Evolutionary conservation across 148 eudicot genomes (phyloP), one percentile per base, ranked within the genome.

Genomic region (Chenopodium formosanum): DNA sequence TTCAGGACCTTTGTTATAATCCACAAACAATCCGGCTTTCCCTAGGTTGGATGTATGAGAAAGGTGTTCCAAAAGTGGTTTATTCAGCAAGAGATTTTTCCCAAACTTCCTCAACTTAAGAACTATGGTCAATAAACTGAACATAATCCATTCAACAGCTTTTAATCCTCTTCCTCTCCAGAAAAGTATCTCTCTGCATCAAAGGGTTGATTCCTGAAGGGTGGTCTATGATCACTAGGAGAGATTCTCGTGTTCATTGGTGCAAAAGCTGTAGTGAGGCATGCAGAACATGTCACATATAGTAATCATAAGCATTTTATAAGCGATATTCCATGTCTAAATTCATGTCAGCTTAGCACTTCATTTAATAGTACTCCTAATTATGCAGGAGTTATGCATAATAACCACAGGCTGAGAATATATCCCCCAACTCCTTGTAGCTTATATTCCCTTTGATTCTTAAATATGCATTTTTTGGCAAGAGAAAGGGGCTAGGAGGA

Each of bases 231-330:
- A 81, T 75, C 73, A 81, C 77, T 89, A 81, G 83, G 81, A 66
- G 82, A 82, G 78, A 79, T 83, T 70, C 80, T 91, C 82, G 82
- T 82, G 84, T 83, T 87, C 95, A 96, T 92, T 27, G 98, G 98
- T 16, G 98, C 99, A 89, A 96, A 96, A 56, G 99, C 99, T 96
- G 96, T 89, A 90, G 75, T 31, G 34, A 82, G 83, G 76, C 62
- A 62, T 22, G 65, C 65, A 79, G 32, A 79, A 6, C 63, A 75
- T 25, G 75, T 78, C 82, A 85, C 22, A 70, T 19, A 82, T 13
- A 27, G 32, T 13, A 31, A 46, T 29, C 22, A 23, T 23, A 3
- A 16, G 40, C n/a, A 74, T 22, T 50, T 50, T 25, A 11, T 60
- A 68, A n/a, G 44, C 68, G 14, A 50, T 2, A 75, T 22, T 67